Evolutionary conservation across 768 basidiomycete genomes (phyloP).

Genomic region (Coprinopsis cinerea): DNA sequence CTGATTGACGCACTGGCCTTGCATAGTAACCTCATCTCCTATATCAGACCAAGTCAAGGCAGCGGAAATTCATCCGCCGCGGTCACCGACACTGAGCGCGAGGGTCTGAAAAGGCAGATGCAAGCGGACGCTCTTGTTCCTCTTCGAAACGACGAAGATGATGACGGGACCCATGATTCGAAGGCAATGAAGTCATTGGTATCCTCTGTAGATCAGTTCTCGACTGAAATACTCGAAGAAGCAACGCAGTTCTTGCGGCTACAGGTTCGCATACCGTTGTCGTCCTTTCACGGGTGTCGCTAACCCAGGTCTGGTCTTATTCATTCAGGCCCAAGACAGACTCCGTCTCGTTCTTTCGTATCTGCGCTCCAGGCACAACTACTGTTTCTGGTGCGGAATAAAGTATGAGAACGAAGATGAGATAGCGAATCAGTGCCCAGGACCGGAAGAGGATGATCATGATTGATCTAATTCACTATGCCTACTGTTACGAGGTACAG

Average conservation of each 20-base stretch:
- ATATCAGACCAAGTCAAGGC: constrained; percentile 8
- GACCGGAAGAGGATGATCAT: constrained; percentile 70
- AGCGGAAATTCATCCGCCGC: constrained; percentile 20
- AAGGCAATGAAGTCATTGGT: constrained; percentile 14
- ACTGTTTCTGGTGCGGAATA: constrained; percentile 89
- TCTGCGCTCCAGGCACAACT: constrained; percentile 63
- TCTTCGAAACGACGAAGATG: constrained; percentile 32
- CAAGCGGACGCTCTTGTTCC: constrained; percentile 63
- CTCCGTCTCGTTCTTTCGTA: constrained; percentile 64
- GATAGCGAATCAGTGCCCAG: constrained; percentile 64
- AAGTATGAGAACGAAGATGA: constrained; percentile 60
- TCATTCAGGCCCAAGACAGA: constrained; percentile 59
- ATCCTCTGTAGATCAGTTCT: constrained; percentile 33
- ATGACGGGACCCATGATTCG: constrained; percentile 13
- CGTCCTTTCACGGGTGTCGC: background rate
- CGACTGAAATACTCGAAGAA: constrained; percentile 59
- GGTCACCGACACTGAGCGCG: constrained; percentile 31
- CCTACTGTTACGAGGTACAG: constrained; percentile 3
- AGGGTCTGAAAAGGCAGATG: constrained; percentile 70
- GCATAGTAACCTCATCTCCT: constrained; percentile 22
- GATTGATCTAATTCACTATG: constrained; percentile 39
- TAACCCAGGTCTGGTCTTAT: background rate
- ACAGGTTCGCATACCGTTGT: constrained; percentile 36
- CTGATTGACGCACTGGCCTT: constrained; percentile 51
- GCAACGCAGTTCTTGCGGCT: constrained; percentile 61